phyloP scores from a whole-genome alignment of 176 grass and related monocot genomes.

The Bonia amplexicaulis region DNA sequence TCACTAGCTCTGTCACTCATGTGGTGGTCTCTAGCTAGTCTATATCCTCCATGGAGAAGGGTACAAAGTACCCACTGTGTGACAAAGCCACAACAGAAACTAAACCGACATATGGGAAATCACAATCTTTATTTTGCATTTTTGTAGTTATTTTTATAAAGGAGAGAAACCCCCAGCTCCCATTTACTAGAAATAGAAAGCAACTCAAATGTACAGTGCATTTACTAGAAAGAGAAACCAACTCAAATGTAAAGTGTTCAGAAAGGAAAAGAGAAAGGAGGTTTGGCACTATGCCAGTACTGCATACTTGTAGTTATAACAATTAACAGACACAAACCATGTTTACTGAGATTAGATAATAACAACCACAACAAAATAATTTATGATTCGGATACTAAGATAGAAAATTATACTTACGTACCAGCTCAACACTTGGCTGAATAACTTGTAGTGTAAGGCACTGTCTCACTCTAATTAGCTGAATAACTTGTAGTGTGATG shows the following conservation, averaged over 20 bases:
- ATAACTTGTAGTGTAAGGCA: background rate
- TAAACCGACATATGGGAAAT: background rate
- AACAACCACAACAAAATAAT: background rate
- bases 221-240: background rate
- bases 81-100: background rate
- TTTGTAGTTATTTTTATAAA: background rate
- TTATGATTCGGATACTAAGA: background rate
- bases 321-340: background rate
- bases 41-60: too few relatives aligned
- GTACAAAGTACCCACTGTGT: too few relatives aligned
- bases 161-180: background rate
- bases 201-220: background rate
- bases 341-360: background rate
- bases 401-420: background rate
- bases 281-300: background rate
- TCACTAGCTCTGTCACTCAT: too few relatives aligned
- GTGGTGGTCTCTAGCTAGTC: too few relatives aligned
- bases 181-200: background rate
- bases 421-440: background rate
- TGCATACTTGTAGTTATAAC: background rate
- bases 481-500: background rate
- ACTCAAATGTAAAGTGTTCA: background rate
- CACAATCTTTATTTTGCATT: background rate
- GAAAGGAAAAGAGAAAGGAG: background rate
- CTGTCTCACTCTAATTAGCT: background rate